A percentile compares a stretch with the other conserved stretches of the same genome.
Evolutionary conservation across 306 rosid species (phyloP).

Genomic region (Castanea crenata): DNA sequence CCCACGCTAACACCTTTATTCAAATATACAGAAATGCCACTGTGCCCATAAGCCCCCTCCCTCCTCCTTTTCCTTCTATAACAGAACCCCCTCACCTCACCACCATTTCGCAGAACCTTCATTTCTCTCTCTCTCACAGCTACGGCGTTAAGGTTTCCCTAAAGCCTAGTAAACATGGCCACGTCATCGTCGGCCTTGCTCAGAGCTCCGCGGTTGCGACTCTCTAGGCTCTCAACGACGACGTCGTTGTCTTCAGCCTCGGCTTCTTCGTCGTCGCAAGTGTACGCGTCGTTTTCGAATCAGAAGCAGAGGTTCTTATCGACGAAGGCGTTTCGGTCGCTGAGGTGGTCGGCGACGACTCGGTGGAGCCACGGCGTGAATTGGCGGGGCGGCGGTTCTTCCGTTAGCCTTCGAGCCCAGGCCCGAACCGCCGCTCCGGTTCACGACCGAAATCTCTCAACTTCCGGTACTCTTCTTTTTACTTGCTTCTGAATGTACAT

Average conservation of each 20-base stretch:
- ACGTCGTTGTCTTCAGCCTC: neutral
- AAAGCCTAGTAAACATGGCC: neutral
- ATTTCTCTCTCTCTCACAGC: neutral
- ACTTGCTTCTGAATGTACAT: neutral
- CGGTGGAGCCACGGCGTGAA: neutral
- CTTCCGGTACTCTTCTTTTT: neutral
- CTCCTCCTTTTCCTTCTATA: neutral
- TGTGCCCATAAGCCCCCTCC: neutral
- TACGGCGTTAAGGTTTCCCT: no score
- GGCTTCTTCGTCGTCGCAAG: neutral
- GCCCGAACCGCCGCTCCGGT: neutral
- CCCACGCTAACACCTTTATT: neutral
- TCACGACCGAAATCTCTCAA: constrained; percentile 4
- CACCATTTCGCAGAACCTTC: neutral
- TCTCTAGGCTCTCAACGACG: neutral
- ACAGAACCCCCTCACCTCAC: neutral
- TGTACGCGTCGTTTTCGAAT: neutral
- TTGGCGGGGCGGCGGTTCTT: neutral
- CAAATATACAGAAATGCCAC: neutral
- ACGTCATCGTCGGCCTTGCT: neutral
- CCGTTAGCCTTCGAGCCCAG: neutral
- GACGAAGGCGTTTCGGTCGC: neutral
- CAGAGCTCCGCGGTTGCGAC: neutral
- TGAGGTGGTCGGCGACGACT: neutral
- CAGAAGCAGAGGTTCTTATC: neutral